Base-by-base conservation (phyloP, 2,329 filamentous ascomycete genomes). In the Fusarium albidum region DNA sequence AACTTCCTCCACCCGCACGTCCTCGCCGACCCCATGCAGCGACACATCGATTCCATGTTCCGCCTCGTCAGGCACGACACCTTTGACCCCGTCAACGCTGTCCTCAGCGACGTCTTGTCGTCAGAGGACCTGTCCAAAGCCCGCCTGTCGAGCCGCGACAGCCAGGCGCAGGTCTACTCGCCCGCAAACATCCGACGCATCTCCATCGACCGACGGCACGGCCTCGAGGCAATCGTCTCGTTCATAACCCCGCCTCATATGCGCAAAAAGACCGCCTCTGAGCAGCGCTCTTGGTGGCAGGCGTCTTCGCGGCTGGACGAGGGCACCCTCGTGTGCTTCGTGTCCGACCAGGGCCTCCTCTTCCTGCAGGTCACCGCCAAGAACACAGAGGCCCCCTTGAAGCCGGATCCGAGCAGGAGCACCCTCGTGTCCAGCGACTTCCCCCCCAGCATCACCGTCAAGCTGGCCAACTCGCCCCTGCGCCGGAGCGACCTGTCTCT, bases 301-400 rank as follows among this genome's bases (percentile, higher is more conserved):
- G 32, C 21, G 12, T 57, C 56, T 9, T 21, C 29, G 3, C 50
- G 43, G 6, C n/a, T 58, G 4, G 57, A 28, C 3, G 50, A 55
- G 15, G 55, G 55, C 3, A 52, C 25, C 9, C 51, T 60, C 0
- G 6, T 60, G 4, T 60, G 57, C 25, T 52, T 60, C 8, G 27
- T 58, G 0, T 26, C 17, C 2, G 4, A 26, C 6, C 15, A 27
- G 3, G 15, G 13, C 2, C 12, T 52, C 4, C 38, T 60, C 3
- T 57, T 58, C 26, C 13, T 58, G 4, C 35, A 55, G 4, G 49
- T 57, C 12, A 31, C 27, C 4, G 5, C 9, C 5, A 59, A 45
- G 28, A 41, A 13, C 4, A 38, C n/a, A 4, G 13, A 15, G 12
- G 29, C 21, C 11, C 2, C 10, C 5, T 3, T 42, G 9, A 6